phyloP scores from a whole-genome alignment of 805 yeast genomes.

The Saccharomyces jurei region DNA sequence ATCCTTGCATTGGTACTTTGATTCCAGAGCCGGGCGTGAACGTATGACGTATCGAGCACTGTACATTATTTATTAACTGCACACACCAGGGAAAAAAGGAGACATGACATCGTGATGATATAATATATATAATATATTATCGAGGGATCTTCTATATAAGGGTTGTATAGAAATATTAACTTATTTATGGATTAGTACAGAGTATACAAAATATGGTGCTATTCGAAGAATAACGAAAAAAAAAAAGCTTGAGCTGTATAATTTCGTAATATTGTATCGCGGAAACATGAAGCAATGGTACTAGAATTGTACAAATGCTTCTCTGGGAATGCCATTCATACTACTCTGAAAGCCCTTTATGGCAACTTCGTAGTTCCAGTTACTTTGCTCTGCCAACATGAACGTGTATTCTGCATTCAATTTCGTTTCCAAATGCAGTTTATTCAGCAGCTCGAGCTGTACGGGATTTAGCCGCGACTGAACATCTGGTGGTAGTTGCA shows the following conservation, averaged over 20 bases:
- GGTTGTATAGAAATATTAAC: neutral
- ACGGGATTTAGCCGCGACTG: conserved; percentile 39
- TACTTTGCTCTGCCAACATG: conserved; percentile 81
- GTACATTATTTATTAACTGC: neutral
- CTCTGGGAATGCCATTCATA: conserved; percentile 48
- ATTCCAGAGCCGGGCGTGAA: conserved; percentile 36
- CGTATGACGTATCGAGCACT: neutral
- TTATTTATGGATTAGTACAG: neutral
- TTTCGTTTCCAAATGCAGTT: conserved; percentile 62
- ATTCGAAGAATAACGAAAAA: neutral
- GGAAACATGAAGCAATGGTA: neutral
- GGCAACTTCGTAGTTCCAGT: conserved; percentile 71
- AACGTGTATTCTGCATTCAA: conserved; percentile 71
- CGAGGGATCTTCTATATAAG: neutral
- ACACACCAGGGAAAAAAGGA: neutral
- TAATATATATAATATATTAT: neutral
- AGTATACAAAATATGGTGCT: neutral
- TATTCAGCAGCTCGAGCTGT: conserved; percentile 59
- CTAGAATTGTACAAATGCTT: conserved; percentile 38
- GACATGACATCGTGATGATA: neutral
- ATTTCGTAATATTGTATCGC: neutral
- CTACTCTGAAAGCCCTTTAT: conserved; percentile 63
- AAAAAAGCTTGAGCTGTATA: neutral
- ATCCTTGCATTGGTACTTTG: conserved; percentile 70
- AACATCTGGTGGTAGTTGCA: conserved; percentile 50